A percentile compares a stretch with the other conserved stretches of the same genome.
These are phyloP conservation scores for Wallemia ichthyophaga DNA, from an alignment of 1,284 basidiomycete genomes.

Conservation along the genomic window DNA sequence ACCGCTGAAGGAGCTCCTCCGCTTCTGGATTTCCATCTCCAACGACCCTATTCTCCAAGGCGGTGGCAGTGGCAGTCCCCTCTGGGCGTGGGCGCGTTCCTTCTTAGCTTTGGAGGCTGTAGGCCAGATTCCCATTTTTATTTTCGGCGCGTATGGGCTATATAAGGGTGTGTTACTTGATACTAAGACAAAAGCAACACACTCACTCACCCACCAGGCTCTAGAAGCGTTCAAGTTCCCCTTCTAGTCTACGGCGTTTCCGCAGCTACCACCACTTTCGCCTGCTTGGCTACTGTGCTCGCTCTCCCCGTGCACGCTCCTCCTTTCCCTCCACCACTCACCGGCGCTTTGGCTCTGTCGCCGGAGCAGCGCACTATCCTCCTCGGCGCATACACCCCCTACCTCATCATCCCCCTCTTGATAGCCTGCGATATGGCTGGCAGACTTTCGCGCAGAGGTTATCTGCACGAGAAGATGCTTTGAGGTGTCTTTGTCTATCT, in stretches of 20 bases:
- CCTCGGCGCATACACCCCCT: slow-evolving; percentile 42
- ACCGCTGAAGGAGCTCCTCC: slow-evolving; percentile 18
- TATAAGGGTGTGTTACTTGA: slow-evolving; percentile 24
- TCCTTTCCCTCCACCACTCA: background rate
- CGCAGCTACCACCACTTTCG: slow-evolving; percentile 39
- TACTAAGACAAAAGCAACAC: background rate
- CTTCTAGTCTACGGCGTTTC: slow-evolving; percentile 44
- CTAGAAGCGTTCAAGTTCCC: slow-evolving; percentile 21
- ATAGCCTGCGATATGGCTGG: slow-evolving; percentile 40
- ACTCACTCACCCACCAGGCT: background rate
- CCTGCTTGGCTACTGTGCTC: slow-evolving; percentile 32
- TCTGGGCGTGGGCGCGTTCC: slow-evolving; percentile 28
- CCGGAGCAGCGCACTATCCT: slow-evolving; percentile 25
- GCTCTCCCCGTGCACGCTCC: slow-evolving; percentile 14
- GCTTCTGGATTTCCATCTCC: slow-evolving; percentile 5
- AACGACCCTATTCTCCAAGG: slow-evolving; percentile 3
- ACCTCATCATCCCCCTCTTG: slow-evolving; percentile 33
- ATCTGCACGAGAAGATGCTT: background rate
- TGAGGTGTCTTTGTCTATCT: background rate
- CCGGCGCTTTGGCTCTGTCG: background rate
- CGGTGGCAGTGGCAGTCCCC: slow-evolving; percentile 18
- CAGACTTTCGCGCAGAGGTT: background rate
- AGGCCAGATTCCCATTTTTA: slow-evolving; percentile 46
- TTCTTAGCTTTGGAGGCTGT: slow-evolving; percentile 30
- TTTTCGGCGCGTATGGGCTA: slow-evolving; percentile 32